These are phyloP conservation scores for Leccinum ochraceum DNA, from an alignment of 768 basidiomycete genomes.

Conservation along the genomic window DNA sequence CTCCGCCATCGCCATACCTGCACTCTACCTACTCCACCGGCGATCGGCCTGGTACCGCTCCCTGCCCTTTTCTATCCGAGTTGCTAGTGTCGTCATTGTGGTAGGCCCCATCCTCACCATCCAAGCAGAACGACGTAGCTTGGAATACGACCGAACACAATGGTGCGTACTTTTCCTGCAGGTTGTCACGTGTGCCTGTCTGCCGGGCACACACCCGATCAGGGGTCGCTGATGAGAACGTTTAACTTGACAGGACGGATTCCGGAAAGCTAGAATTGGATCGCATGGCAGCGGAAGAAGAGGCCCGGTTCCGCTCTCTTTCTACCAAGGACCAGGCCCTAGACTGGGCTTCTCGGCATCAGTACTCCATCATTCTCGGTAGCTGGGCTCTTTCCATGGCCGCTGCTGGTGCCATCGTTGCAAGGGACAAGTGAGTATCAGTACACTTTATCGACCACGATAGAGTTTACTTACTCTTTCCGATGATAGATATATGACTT, in stretches of 20 bases:
- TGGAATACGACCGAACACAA: slow-evolving; percentile 61
- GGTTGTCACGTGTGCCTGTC: no score
- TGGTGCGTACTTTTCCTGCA: slow-evolving; percentile 44
- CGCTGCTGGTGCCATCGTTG: slow-evolving; percentile 55
- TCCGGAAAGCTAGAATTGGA: slow-evolving; percentile 56
- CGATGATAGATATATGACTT: no score
- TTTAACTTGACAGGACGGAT: slow-evolving; percentile 33
- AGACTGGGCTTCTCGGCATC: slow-evolving; percentile 67
- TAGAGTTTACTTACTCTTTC: slow-evolving; percentile 24
- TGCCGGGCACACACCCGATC: not conserved
- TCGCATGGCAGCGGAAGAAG: slow-evolving; percentile 34
- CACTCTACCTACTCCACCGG: slow-evolving; percentile 52
- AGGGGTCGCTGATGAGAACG: not conserved
- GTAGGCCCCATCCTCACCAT: slow-evolving; percentile 67
- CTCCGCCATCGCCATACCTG: slow-evolving; percentile 49
- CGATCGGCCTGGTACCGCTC: slow-evolving; percentile 59
- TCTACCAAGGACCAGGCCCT: slow-evolving; percentile 50
- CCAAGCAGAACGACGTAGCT: slow-evolving; percentile 68
- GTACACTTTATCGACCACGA: no score
- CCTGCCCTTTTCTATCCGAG: slow-evolving; percentile 68
- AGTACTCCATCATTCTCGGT: slow-evolving; percentile 73
- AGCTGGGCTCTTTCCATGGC: slow-evolving; percentile 73
- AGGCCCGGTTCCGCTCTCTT: slow-evolving; percentile 52
- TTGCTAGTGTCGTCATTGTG: slow-evolving; percentile 65
- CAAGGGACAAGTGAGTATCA: slow-evolving; percentile 56